These are phyloP conservation scores for Lippia alba DNA, from an alignment of 305 asterid species.

Conservation along the genomic window DNA sequence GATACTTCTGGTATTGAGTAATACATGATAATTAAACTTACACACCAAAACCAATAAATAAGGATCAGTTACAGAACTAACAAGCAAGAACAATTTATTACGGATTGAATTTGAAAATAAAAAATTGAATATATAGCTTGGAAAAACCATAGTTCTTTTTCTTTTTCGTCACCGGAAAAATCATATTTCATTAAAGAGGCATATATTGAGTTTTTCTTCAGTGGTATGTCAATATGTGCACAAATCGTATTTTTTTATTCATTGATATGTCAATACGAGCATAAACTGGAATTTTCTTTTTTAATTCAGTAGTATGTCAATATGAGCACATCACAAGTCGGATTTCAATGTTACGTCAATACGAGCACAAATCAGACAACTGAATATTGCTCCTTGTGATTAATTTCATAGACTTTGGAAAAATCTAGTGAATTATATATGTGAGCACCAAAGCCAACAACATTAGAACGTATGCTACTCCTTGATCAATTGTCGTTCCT, in stretches of 20 bases:
- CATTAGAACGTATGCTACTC: slow-evolving; percentile 73
- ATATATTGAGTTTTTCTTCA: not conserved
- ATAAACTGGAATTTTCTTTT: no score
- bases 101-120: not conserved
- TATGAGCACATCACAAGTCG: no score
- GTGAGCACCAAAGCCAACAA: slow-evolving; percentile 78
- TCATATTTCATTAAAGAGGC: slow-evolving; percentile 9
- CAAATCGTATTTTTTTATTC: no score
- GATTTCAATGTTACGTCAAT: not conserved
- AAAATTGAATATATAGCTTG: not conserved
- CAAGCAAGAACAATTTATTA: not conserved
- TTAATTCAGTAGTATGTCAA: not conserved
- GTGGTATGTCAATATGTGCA: no score
- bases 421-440: slow-evolving; percentile 65
- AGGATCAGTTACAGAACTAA: not conserved
- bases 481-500: slow-evolving; percentile 79
- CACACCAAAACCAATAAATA: no score
- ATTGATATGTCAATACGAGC: no score
- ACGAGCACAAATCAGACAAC: not conserved
- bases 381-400: slow-evolving; percentile 11
- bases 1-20: no score
- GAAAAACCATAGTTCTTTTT: no score
- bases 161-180: no score
- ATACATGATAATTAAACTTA: not conserved
- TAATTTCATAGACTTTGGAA: slow-evolving; percentile 1